Evolutionary conservation across 2,329 filamentous ascomycete species (phyloP).

Genomic region (Chalara sp.): DNA sequence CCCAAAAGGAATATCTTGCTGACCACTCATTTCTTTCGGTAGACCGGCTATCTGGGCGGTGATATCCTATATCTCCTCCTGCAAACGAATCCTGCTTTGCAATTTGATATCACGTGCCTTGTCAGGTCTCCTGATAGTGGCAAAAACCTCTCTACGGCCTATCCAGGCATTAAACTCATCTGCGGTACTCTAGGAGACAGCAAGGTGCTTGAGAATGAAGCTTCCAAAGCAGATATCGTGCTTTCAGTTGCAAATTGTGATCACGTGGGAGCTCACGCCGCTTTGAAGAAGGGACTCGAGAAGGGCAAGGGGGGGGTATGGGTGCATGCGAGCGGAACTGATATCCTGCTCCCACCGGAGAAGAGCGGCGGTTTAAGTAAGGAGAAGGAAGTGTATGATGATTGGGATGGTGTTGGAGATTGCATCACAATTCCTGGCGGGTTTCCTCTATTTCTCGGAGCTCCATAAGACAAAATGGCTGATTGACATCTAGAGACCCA

Average conservation of each 20-base stretch:
- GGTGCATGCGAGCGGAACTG: conserved; percentile 42
- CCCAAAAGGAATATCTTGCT: no score
- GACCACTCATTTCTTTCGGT: no score
- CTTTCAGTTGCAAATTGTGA: conserved; percentile 32
- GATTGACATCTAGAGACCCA: conserved; percentile 40
- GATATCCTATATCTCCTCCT: conserved; percentile 7
- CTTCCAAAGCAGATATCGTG: conserved; percentile 28
- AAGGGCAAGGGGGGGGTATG: conserved; percentile 42
- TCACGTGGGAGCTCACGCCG: conserved; percentile 33
- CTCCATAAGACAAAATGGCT: neutral
- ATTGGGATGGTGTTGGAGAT: conserved; percentile 48
- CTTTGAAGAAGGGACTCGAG: conserved; percentile 40
- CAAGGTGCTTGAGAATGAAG: conserved; percentile 21
- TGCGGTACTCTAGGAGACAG: conserved; percentile 26
- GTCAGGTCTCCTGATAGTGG: conserved; percentile 15
- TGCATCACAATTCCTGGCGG: conserved; percentile 31
- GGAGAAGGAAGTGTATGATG: conserved; percentile 45
- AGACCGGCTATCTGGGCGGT: conserved; percentile 14
- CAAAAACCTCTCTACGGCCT: conserved; percentile 19
- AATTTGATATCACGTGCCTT: conserved; percentile 6
- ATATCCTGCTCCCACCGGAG: conserved; percentile 29
- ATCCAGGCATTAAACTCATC: conserved; percentile 22
- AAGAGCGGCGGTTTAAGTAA: conserved; percentile 31
- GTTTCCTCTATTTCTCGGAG: conserved; percentile 23
- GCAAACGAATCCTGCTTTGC: conserved; percentile 3